Evolutionary conservation across 1,139 yeast species (phyloP).

Genomic region (Saccharomyces uvarum): DNA sequence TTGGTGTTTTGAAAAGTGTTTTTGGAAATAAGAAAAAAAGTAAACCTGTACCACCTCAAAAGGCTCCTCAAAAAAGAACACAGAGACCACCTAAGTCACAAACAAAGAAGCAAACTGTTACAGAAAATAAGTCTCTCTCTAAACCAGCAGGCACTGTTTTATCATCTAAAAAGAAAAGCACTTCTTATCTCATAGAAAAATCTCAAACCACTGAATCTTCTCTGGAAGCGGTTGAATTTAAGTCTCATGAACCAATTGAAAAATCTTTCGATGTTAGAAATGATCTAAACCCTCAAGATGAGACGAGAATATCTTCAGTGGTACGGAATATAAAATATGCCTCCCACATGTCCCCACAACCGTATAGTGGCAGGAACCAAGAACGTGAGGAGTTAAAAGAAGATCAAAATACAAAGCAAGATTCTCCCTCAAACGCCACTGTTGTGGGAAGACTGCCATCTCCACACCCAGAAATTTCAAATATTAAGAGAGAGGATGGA

Average conservation of each 20-base stretch:
- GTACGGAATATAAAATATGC: slow-evolving; percentile 6
- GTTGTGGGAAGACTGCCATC: neutral
- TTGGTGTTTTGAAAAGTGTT: slow-evolving; percentile 13
- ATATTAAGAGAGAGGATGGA: neutral
- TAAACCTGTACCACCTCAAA: slow-evolving; percentile 2
- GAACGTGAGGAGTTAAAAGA: neutral
- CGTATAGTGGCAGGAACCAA: neutral
- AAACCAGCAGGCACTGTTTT: neutral
- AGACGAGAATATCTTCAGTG: slow-evolving; percentile 14
- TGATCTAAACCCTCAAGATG: neutral
- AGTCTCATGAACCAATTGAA: neutral
- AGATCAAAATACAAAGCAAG: neutral
- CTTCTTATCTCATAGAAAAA: neutral
- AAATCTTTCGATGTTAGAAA: neutral
- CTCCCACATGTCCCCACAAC: neutral
- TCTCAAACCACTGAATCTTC: neutral
- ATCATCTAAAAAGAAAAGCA: neutral
- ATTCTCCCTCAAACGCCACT: neutral
- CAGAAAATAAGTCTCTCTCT: neutral
- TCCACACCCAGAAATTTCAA: neutral
- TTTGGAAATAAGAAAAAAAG: slow-evolving; percentile 14
- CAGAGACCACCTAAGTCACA: neutral
- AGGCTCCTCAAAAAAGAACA: neutral
- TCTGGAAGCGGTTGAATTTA: neutral
- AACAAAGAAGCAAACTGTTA: neutral